These are phyloP conservation scores for Theobroma grandiflorum DNA, from an alignment of 441 rosid genomes.

Conservation along the genomic window DNA sequence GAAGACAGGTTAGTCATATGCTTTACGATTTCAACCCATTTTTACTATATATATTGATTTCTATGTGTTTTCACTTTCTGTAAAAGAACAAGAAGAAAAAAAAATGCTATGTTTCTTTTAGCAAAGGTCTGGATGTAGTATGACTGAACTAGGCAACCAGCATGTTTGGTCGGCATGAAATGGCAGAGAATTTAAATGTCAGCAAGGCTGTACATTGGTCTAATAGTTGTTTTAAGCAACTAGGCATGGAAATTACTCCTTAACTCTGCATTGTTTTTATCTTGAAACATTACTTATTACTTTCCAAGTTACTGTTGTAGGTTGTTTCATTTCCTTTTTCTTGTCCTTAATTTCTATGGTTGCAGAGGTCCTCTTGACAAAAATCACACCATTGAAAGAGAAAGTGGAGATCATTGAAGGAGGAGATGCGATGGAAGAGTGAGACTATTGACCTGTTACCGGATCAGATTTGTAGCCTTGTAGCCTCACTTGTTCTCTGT, in stretches of 20 bases:
- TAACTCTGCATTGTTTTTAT: background rate
- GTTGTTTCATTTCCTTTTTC: conserved; percentile 10
- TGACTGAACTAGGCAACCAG: no score
- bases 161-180: background rate
- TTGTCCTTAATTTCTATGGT: conserved; percentile 12
- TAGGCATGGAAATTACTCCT: background rate
- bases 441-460: conserved; percentile 3
- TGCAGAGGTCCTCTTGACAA: conserved; percentile 81
- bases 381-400: conserved; percentile 77
- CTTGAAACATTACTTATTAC: background rate
- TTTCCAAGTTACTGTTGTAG: background rate
- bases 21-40: background rate
- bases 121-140: background rate
- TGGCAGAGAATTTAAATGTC: background rate
- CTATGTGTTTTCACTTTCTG: background rate
- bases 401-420: conserved; percentile 60
- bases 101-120: background rate
- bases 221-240: background rate
- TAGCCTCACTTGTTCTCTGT: background rate
- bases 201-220: background rate
- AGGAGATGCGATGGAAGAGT: conserved; percentile 81
- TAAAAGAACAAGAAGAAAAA: background rate
- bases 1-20: conserved; percentile 68
- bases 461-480: background rate
- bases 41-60: background rate